Evolutionary conservation across 345 rosid genomes (phyloP), one percentile per base, ranked within the genome.

Genomic region (Turnera subulata): DNA sequence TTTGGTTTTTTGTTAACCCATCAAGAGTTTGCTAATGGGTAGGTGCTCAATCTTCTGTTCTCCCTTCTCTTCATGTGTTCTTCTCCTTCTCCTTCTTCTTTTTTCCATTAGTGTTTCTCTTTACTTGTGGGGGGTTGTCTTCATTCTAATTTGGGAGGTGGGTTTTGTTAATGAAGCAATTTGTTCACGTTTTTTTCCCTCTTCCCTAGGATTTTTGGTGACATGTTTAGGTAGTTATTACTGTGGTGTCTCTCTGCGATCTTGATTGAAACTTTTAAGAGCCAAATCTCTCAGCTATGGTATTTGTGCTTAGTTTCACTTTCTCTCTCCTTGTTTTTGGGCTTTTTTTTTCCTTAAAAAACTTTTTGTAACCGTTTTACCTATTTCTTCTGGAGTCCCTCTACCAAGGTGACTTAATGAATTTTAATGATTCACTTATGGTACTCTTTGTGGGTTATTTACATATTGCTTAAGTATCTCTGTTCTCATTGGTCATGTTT

Each of bases 401-500:
- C 24, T 25, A 42, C 45, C 45, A 42, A 42, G 18, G 56, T 46
- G 18, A 46, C 35, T 29, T 12, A 49, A n/a, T 5, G 39, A 13
- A 43, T 17, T 51, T 44, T 33, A 29, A 52, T 14, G 60, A 49
- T 56, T 53, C 43, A 2, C 6, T 40, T 10, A n/a, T 45, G 13
- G 8, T 46, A 12, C 45, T 37, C 7, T 21, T 59, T 46, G 61
- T 43, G 62, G 54, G 50, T 53, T 43, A 1, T n/a, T n/a, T n/a
- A n/a, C n/a, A n/a, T n/a, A n/a, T n/a, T n/a, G n/a, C n/a, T 6
- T 5, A 49, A 39, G 24, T 24, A 35, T 65, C 55, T 38, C 56
- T 53, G 37, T 25, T 64, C 60, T 53, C 46, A 71, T 67, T 76
- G 78, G 71, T 58, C 25, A 14, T 53, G 65, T 44, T 46, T 54